Conservation (phyloP, 441 rosid species). For the Pelargonium myrrhifolium region DNA sequence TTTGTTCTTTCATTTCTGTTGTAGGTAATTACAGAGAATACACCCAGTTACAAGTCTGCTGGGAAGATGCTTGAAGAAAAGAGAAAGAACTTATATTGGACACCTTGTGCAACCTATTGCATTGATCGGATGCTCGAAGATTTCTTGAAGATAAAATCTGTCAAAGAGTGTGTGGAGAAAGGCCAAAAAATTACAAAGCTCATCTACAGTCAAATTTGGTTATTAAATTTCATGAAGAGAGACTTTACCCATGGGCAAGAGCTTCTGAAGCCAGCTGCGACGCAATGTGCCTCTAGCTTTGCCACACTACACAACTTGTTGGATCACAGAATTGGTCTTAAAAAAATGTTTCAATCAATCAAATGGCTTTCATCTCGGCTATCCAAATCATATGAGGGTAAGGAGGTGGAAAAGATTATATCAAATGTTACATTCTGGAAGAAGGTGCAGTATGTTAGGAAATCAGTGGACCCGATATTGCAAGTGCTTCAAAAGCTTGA, state of each 20-base stretch:
- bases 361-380: slow-evolving; percentile 65
- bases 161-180: slow-evolving; percentile 66
- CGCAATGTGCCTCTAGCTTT: slow-evolving; percentile 51
- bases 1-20: slow-evolving; percentile 7
- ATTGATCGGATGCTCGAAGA: slow-evolving; percentile 74
- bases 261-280: slow-evolving; percentile 60
- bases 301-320: slow-evolving; percentile 55
- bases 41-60: slow-evolving; percentile 51
- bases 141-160: slow-evolving; percentile 57
- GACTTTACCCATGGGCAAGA: slow-evolving; percentile 75
- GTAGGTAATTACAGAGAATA: slow-evolving; percentile 70
- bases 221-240: slow-evolving; percentile 62
- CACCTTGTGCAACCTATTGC: slow-evolving; percentile 72
- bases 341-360: slow-evolving; percentile 69
- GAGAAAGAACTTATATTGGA: slow-evolving; percentile 81
- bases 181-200: slow-evolving; percentile 70
- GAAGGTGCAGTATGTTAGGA: slow-evolving; percentile 61
- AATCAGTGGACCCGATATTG: slow-evolving; percentile 67
- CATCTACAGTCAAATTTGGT: slow-evolving; percentile 58
- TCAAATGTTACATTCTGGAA: slow-evolving; percentile 72
- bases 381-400: slow-evolving; percentile 58
- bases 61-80: slow-evolving; percentile 93
- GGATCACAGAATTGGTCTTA: slow-evolving; percentile 63
- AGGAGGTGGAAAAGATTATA: slow-evolving; percentile 68
- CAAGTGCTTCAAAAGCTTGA: slow-evolving; percentile 59